Evolutionary conservation across 345 rosid genomes (phyloP).

Genomic region (Carallia brachiata): DNA sequence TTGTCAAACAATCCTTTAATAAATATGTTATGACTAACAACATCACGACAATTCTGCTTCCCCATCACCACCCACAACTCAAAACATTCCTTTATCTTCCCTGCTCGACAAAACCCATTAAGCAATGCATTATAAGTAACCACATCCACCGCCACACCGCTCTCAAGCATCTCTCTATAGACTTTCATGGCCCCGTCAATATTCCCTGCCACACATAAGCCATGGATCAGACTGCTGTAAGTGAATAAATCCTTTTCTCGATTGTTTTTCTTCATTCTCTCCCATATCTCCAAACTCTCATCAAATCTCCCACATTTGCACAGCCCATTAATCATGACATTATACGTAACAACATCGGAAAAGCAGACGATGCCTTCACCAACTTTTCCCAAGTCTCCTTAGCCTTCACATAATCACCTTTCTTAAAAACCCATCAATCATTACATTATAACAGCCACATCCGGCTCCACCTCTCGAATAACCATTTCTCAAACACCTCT

Average conservation of each 20-base stretch:
- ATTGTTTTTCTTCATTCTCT: slow-evolving; percentile 69
- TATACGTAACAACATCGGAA: slow-evolving; percentile 76
- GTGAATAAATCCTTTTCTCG: slow-evolving; percentile 63
- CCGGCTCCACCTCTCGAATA: slow-evolving; percentile 46
- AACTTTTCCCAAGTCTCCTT: slow-evolving; percentile 66
- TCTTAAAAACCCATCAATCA: slow-evolving; percentile 70
- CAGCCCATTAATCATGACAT: slow-evolving; percentile 78
- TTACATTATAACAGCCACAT: slow-evolving; percentile 68
- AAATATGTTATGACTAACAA: slow-evolving; percentile 70
- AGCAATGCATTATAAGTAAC: slow-evolving; percentile 81
- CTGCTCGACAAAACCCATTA: slow-evolving; percentile 57
- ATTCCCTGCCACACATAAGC: slow-evolving; percentile 60
- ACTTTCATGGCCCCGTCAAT: slow-evolving; percentile 65
- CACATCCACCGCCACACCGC: slow-evolving; percentile 51
- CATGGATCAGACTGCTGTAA: slow-evolving; percentile 64
- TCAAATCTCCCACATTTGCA: slow-evolving; percentile 67
- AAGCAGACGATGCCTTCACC: slow-evolving; percentile 46
- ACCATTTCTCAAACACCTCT: slow-evolving; percentile 85
- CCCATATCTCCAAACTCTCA: slow-evolving; percentile 70
- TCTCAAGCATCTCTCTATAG: slow-evolving; percentile 58
- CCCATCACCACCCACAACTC: slow-evolving; percentile 80
- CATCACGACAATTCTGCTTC: slow-evolving; percentile 48
- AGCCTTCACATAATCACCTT: slow-evolving; percentile 46
- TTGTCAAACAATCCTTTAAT: slow-evolving; percentile 65
- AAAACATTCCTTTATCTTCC: slow-evolving; percentile 60